Conservation (phyloP, 164 flowering plant species). For the Macadamia integrifolia region DNA sequence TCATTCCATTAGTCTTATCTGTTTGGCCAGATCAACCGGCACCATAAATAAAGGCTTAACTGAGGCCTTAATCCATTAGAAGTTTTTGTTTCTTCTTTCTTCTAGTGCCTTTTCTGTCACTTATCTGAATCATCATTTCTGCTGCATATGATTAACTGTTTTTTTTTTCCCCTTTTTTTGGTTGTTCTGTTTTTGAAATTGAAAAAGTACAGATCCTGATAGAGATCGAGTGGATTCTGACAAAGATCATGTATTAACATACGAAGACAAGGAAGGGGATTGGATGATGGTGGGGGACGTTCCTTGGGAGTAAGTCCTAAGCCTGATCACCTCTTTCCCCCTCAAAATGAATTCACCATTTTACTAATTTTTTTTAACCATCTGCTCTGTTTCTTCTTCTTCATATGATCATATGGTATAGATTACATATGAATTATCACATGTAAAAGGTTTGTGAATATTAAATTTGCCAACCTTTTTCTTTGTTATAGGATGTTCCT, state of each 20-base stretch:
- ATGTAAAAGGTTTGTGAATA: too few relatives aligned
- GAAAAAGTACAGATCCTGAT: slow-evolving; percentile 12
- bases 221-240: slow-evolving; percentile 15
- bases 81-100: too few relatives aligned
- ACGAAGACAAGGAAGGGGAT: slow-evolving; percentile 73
- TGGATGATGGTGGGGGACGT: slow-evolving; percentile 87
- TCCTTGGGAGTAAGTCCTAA: slow-evolving; percentile 68
- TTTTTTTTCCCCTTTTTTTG: too few relatives aligned
- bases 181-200: too few relatives aligned
- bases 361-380: background rate
- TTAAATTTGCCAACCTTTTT: background rate
- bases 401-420: background rate
- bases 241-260: slow-evolving; percentile 44
- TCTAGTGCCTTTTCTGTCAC: too few relatives aligned
- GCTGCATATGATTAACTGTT: too few relatives aligned
- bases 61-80: too few relatives aligned
- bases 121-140: too few relatives aligned
- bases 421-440: background rate
- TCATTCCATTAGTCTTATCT: too few relatives aligned
- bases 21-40: too few relatives aligned
- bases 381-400: background rate
- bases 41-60: too few relatives aligned
- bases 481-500: slow-evolving; percentile 50
- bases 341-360: too few relatives aligned
- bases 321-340: background rate